A percentile compares a stretch with the other conserved stretches of the same genome.
These are phyloP conservation scores for Macrolepiota albuminosa DNA, from an alignment of 768 basidiomycete genomes.

Conservation along the genomic window DNA sequence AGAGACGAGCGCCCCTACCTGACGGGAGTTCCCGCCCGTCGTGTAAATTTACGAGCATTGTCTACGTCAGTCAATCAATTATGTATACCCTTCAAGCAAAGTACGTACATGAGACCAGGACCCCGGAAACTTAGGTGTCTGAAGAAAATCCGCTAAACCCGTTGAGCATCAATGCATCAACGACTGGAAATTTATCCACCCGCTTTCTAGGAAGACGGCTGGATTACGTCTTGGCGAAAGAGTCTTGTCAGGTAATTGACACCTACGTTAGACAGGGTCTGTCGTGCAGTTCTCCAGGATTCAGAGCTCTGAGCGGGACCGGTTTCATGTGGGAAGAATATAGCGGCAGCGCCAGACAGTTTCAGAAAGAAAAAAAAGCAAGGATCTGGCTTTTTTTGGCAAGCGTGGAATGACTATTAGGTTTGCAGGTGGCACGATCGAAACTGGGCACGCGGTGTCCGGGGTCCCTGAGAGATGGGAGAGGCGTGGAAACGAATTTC, in stretches of 20 bases:
- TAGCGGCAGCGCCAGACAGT: background rate
- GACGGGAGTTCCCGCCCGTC: background rate
- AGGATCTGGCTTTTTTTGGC: background rate
- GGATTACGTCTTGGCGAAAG: background rate
- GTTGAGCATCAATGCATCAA: background rate
- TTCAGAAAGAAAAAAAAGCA: background rate
- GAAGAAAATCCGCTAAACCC: background rate
- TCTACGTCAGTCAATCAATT: slow-evolving; percentile 10
- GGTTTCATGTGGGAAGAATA: background rate
- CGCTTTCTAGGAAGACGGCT: background rate
- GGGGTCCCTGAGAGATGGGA: slow-evolving; percentile 20
- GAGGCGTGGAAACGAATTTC: slow-evolving; percentile 16
- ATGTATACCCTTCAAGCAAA: slow-evolving; percentile 7
- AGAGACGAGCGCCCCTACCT: background rate
- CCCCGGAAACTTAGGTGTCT: slow-evolving; percentile 1
- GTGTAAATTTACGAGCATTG: background rate
- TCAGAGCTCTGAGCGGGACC: background rate
- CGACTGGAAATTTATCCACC: background rate
- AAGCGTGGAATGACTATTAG: background rate
- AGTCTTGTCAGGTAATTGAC: too few species aligned
- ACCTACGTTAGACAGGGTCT: background rate
- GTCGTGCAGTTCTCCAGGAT: background rate
- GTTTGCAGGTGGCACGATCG: background rate
- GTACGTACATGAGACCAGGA: slow-evolving; percentile 4
- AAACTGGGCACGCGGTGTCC: slow-evolving; percentile 8